These are phyloP conservation scores for Quillaja saponaria DNA, from an alignment of 306 rosid species.

Conservation along the genomic window DNA sequence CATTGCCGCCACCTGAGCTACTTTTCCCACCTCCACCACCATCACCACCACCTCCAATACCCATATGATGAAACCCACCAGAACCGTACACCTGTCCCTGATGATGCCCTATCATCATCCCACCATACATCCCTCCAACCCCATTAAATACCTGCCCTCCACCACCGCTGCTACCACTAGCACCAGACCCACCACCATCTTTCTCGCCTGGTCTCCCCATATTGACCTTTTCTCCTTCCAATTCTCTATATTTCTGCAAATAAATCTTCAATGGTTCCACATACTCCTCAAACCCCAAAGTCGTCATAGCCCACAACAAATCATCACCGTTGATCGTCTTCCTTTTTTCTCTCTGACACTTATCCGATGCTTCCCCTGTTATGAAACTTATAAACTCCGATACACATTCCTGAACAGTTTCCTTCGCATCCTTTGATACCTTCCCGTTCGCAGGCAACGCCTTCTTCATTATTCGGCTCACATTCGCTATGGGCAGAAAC, in stretches of 20 bases:
- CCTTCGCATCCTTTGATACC: conserved; percentile 71
- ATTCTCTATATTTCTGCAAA: conserved; percentile 63
- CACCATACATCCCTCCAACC: conserved; percentile 53
- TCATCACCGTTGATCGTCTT: conserved; percentile 78
- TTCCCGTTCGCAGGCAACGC: conserved; percentile 74
- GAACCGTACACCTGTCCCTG: conserved; percentile 53
- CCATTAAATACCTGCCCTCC: conserved; percentile 46
- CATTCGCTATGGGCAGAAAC: conserved; percentile 72
- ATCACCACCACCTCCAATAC: conserved; percentile 19
- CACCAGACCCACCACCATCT: conserved; percentile 35
- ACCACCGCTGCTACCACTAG: conserved; percentile 22
- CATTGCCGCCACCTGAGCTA: conserved; percentile 23
- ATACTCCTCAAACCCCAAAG: conserved; percentile 65
- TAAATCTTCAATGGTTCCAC: conserved; percentile 63
- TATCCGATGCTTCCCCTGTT: conserved; percentile 67
- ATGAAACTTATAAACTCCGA: conserved; percentile 74
- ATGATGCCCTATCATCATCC: conserved; percentile 56
- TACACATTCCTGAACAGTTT: conserved; percentile 68
- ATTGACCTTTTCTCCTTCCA: conserved; percentile 60
- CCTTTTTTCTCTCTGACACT: conserved; percentile 74
- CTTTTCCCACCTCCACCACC: conserved; percentile 27
- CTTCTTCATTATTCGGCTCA: conserved; percentile 74
- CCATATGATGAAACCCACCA: conserved; percentile 48
- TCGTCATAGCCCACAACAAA: conserved; percentile 68
- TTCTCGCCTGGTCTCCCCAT: conserved; percentile 44